These are phyloP conservation scores for Citrus sp. DNA, from an alignment of 345 rosid species.

Conservation along the genomic window DNA sequence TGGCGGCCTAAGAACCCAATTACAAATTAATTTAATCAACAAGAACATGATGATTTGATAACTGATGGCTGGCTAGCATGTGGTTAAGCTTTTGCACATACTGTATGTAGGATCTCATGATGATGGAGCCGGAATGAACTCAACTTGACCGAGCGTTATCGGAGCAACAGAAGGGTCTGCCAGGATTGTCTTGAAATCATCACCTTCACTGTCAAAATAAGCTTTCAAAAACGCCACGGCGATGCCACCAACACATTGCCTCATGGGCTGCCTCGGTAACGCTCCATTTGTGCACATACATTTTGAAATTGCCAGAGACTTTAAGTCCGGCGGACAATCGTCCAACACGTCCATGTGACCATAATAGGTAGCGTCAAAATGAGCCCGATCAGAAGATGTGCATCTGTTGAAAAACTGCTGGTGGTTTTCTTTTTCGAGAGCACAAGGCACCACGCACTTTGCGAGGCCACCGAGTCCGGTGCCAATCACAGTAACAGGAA, in stretches of 20 bases:
- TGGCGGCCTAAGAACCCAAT: too few species aligned
- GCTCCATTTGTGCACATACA: slow-evolving; percentile 18
- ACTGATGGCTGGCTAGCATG: neutral
- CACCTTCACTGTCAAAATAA: slow-evolving; percentile 4
- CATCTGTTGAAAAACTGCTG: slow-evolving; percentile 29
- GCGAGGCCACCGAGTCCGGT: slow-evolving; percentile 27
- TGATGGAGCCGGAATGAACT: neutral
- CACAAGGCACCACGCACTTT: slow-evolving; percentile 16
- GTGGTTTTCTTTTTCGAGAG: slow-evolving; percentile 28
- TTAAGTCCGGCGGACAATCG: slow-evolving; percentile 12
- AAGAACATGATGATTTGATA: too few species aligned
- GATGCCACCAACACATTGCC: slow-evolving; percentile 36
- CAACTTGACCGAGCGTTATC: slow-evolving; percentile 6
- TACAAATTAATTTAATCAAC: too few species aligned
- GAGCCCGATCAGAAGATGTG: slow-evolving; percentile 25
- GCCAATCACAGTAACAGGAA: slow-evolving; percentile 28
- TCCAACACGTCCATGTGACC: slow-evolving; percentile 46
- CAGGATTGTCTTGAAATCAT: slow-evolving; percentile 18
- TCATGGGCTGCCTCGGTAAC: slow-evolving; percentile 21
- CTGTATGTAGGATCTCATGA: too few species aligned
- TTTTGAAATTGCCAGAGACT: neutral
- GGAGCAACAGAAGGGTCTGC: slow-evolving; percentile 26
- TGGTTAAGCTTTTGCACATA: neutral
- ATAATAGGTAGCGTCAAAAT: slow-evolving; percentile 30
- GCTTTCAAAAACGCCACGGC: slow-evolving; percentile 37